These are phyloP conservation scores for Bipolaris sorokiniana DNA, from an alignment of 2,329 filamentous ascomycete species.

Conservation along the genomic window DNA sequence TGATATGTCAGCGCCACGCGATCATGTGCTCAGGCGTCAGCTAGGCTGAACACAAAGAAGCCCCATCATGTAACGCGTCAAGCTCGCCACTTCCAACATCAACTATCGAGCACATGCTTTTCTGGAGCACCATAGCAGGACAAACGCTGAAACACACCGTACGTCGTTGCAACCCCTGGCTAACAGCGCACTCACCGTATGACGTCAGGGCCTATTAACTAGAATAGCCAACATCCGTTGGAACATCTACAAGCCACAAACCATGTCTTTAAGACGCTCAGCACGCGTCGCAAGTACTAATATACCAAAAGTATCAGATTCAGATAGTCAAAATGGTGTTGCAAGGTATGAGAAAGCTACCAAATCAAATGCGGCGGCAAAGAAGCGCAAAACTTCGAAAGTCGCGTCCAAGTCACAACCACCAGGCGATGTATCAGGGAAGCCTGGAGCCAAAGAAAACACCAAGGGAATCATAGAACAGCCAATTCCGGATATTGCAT, in stretches of 20 bases:
- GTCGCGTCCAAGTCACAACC: slow-evolving; percentile 11
- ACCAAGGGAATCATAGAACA: background rate
- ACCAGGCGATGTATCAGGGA: background rate
- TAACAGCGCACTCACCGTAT: slow-evolving; percentile 32
- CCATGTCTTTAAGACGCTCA: slow-evolving; percentile 62
- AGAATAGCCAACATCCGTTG: slow-evolving; percentile 1
- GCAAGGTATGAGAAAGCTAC: slow-evolving; percentile 19
- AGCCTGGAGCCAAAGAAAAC: slow-evolving; percentile 1
- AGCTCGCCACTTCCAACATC: slow-evolving; percentile 9
- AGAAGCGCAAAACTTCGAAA: slow-evolving; percentile 33
- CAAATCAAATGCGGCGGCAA: slow-evolving; percentile 20
- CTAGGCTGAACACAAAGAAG: slow-evolving; percentile 8
- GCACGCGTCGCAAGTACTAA: slow-evolving; percentile 52
- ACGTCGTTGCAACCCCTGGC: slow-evolving; percentile 52
- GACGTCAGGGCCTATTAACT: slow-evolving; percentile 29
- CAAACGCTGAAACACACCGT: slow-evolving; percentile 7
- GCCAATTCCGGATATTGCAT: slow-evolving; percentile 16
- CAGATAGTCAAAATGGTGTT: slow-evolving; percentile 15
- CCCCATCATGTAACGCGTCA: slow-evolving; percentile 24
- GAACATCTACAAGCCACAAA: slow-evolving; percentile 11
- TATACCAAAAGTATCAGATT: slow-evolving; percentile 25
- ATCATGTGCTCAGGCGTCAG: slow-evolving; percentile 40
- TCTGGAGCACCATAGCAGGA: background rate
- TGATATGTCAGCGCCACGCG: slow-evolving; percentile 32
- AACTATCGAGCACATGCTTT: slow-evolving; percentile 12